Percentiles rank a stretch among this genome's conserved stretches.
Evolutionary conservation across 2,329 filamentous ascomycete species (phyloP).

Genomic region (Venturia carpophila): DNA sequence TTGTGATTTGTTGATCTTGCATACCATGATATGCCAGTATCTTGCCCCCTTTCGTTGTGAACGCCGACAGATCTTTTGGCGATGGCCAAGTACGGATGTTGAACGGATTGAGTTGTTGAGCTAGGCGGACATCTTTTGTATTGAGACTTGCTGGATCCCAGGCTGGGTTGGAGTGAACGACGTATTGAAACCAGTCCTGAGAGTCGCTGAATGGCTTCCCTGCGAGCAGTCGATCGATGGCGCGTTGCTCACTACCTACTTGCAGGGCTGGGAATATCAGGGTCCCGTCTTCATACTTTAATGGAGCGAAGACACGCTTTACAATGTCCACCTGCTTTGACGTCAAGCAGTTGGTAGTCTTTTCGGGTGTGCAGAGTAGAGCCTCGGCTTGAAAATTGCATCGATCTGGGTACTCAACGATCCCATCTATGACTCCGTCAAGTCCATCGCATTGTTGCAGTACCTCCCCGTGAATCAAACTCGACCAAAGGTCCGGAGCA

Average conservation of each 20-base stretch:
- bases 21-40: conserved; percentile 17
- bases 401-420: conserved; percentile 39
- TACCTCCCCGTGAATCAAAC: conserved; percentile 36
- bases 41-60: conserved; percentile 14
- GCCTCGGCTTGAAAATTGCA: conserved; percentile 46
- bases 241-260: conserved; percentile 20
- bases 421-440: conserved; percentile 43
- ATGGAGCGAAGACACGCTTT: conserved; percentile 5
- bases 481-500: conserved; percentile 32
- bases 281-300: conserved; percentile 6
- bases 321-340: conserved; percentile 12
- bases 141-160: conserved; percentile 13
- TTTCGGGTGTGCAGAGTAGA: conserved; percentile 81
- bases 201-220: conserved; percentile 17
- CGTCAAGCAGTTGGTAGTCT: conserved; percentile 46
- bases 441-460: conserved; percentile 44
- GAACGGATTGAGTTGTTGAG: conserved; percentile 17
- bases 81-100: conserved; percentile 15
- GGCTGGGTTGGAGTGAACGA: conserved; percentile 7
- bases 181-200: conserved; percentile 18
- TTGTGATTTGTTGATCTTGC: conserved; percentile 18
- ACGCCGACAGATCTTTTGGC: conserved; percentile 10
- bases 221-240: conserved; percentile 13
- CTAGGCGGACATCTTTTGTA: not conserved
- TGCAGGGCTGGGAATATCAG: conserved; percentile 18